Evolutionary conservation across 139 green algal genomes (phyloP).

Genomic region (Coelastrella sp.): DNA sequence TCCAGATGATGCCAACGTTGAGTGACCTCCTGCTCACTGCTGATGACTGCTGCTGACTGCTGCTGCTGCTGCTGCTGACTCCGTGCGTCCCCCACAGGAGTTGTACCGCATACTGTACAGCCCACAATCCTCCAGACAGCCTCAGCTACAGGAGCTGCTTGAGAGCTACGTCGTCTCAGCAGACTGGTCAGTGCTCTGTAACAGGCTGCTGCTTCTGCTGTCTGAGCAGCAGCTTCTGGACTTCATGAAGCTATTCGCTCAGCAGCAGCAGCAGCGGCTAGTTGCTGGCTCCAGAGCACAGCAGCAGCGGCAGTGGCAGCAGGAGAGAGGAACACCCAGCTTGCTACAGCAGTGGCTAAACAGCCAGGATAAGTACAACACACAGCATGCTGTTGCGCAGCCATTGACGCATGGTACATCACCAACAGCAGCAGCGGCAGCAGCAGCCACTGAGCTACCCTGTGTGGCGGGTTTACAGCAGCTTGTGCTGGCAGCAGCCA

Average conservation of each 20-base stretch:
- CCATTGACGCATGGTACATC: not conserved
- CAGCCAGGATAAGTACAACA: not conserved
- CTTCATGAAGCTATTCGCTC: not conserved
- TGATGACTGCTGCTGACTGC: not conserved
- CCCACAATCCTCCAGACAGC: not conserved
- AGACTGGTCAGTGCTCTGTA: conserved; percentile 37
- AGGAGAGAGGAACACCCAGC: not conserved
- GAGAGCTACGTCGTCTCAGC: not conserved
- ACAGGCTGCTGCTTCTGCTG: conserved; percentile 36
- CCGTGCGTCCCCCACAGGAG: not conserved
- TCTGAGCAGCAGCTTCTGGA: not conserved
- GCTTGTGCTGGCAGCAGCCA: not conserved
- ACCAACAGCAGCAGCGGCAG: conserved; percentile 28
- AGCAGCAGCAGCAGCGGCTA: conserved; percentile 18
- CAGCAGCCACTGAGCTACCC: not conserved
- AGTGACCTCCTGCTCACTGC: not conserved
- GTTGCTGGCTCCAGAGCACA: not conserved
- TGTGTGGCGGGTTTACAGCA: not conserved
- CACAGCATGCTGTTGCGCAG: not conserved
- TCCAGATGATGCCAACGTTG: not conserved
- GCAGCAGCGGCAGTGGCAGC: not conserved
- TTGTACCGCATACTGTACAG: conserved; percentile 14
- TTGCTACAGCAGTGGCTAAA: conserved; percentile 9
- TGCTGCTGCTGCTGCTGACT: not conserved
- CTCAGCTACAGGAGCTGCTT: not conserved